A percentile compares a stretch with the other conserved stretches of the same genome.
Conservation (phyloP, 768 basidiomycete genomes). For the Rhodotorula sphaerocarpa region DNA sequence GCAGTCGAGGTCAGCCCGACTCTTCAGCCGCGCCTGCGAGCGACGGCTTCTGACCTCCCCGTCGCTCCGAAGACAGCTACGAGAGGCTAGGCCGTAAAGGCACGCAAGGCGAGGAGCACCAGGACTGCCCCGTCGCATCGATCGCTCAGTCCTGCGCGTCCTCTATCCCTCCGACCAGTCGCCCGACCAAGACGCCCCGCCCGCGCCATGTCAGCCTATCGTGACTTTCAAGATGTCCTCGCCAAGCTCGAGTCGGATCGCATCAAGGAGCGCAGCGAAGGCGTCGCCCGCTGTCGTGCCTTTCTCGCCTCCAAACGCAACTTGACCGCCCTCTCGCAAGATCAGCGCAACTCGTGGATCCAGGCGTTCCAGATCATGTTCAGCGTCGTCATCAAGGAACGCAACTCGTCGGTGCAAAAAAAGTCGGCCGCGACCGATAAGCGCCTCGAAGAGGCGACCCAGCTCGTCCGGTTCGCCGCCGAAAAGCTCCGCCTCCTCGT, state of each 20-base stretch:
- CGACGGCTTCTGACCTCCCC: too few relatives aligned
- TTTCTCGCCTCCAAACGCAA: constrained; percentile 20
- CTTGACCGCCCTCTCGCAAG: constrained; percentile 47
- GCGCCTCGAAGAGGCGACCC: constrained; percentile 59
- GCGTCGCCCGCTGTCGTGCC: constrained; percentile 36
- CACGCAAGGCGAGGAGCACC: too few relatives aligned
- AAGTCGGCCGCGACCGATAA: constrained; percentile 49
- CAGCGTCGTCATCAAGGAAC: constrained; percentile 58
- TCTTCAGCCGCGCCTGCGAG: too few relatives aligned
- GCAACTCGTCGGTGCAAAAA: constrained; percentile 48
- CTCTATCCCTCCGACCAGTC: too few relatives aligned
- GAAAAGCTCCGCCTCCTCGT: constrained; percentile 56
- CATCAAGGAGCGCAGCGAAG: constrained; percentile 40
- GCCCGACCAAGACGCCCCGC: too few relatives aligned
- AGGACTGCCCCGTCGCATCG: too few relatives aligned
- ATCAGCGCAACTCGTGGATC: constrained; percentile 47
- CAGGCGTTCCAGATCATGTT: constrained; percentile 58
- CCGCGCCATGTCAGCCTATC: constrained; percentile 6
- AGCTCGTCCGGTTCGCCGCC: constrained; percentile 63
- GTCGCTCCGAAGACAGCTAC: too few relatives aligned
- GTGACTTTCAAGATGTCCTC: constrained; percentile 43
- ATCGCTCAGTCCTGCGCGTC: too few relatives aligned
- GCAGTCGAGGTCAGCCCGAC: too few relatives aligned
- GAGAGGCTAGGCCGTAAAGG: too few relatives aligned
- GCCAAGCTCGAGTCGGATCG: constrained; percentile 48